Evolutionary conservation across 257 asterid genomes (phyloP).

Genomic region (Solanum pennellii): DNA sequence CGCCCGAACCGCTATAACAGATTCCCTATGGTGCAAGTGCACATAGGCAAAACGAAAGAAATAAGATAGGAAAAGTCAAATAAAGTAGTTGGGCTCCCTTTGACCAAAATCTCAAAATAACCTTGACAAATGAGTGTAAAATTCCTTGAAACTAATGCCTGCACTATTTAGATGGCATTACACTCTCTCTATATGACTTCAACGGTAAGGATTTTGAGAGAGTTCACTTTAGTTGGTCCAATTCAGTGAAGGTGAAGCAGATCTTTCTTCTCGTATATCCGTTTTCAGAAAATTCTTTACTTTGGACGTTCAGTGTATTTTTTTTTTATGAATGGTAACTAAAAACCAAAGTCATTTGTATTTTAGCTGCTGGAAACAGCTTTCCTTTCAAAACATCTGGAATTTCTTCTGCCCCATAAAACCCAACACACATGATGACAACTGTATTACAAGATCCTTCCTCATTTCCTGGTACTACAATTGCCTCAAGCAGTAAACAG

Average conservation of each 20-base stretch:
- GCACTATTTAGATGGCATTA: not conserved
- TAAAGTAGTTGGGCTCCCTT: not conserved
- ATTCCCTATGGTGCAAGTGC: not conserved
- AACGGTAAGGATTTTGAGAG: not conserved
- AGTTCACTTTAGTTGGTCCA: not conserved
- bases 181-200: not conserved
- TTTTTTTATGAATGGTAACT: not conserved
- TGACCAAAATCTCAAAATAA: not conserved
- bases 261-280: not conserved
- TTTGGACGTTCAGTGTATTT: not conserved
- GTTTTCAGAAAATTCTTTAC: not conserved
- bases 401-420: not conserved
- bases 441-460: not conserved
- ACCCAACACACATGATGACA: not conserved
- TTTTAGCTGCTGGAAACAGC: not conserved
- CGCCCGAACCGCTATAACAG: not conserved
- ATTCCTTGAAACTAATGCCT: not conserved
- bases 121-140: not conserved
- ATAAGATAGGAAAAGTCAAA: not conserved
- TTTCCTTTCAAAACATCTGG: not conserved
- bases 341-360: not conserved
- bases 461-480: not conserved
- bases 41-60: not conserved
- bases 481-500: not conserved
- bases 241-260: not conserved